Evolutionary conservation across 2,329 filamentous ascomycete species (phyloP).

Genomic region (Colletotrichum sidae): DNA sequence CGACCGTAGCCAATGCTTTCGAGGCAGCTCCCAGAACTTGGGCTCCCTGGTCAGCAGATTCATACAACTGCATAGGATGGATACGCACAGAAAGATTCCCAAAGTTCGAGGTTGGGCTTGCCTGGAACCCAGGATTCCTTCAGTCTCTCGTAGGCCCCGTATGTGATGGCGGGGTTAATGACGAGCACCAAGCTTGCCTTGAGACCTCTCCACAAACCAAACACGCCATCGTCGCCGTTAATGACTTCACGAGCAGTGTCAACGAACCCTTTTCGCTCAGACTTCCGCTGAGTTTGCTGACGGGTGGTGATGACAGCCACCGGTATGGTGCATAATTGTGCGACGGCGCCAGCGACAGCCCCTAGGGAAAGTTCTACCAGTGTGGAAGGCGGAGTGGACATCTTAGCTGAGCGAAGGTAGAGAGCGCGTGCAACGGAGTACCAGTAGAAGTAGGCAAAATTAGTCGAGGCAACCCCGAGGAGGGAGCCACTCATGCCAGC

Average conservation of each 20-base stretch:
- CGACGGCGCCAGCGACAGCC: conserved; percentile 87
- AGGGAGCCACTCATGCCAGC: conserved; percentile 88
- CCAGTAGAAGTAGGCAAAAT: conserved; percentile 99
- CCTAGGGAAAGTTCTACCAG: conserved; percentile 86
- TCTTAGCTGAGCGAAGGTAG: conserved; percentile 74
- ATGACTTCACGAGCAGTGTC: conserved; percentile 92
- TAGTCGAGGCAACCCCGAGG: conserved; percentile 93
- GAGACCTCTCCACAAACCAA: conserved; percentile 91
- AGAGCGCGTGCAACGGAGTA: conserved; percentile 88
- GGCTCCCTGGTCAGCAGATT: too few relatives aligned
- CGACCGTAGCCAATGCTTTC: conserved; percentile 90
- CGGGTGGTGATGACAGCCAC: conserved; percentile 95
- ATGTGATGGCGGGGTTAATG: conserved; percentile 96
- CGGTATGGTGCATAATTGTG: conserved; percentile 96
- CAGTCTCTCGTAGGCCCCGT: conserved; percentile 93
- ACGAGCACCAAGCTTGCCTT: conserved; percentile 97
- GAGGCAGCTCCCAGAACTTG: conserved; percentile 91
- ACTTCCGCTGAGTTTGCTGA: conserved; percentile 91
- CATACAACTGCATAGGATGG: too few relatives aligned
- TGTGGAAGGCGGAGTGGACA: conserved; percentile 73
- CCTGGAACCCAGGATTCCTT: conserved; percentile 82
- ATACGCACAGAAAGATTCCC: conserved; percentile 84
- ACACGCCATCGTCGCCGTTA: conserved; percentile 88
- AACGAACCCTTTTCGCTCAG: conserved; percentile 85
- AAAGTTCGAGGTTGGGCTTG: conserved; percentile 79